phyloP scores from a whole-genome alignment of 306 rosid genomes.

The Ochetophila trinervis region DNA sequence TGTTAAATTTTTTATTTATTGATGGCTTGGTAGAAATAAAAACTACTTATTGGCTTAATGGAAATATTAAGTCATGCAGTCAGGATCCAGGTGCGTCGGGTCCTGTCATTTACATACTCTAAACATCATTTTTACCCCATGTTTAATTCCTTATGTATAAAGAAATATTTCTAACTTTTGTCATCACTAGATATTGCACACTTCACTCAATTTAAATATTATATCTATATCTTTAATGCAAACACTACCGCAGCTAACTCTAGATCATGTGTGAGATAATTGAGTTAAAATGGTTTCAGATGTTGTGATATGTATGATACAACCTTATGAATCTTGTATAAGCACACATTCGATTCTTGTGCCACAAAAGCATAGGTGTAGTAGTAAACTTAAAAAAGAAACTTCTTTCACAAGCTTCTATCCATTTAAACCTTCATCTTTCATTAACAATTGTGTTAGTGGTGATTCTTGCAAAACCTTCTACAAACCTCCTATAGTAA shows the following conservation, averaged over 20 bases:
- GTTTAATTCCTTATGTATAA: background rate
- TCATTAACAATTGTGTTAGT: background rate
- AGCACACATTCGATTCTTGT: background rate
- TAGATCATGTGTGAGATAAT: no score
- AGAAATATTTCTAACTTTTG: background rate
- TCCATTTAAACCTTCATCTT: background rate
- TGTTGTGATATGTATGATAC: background rate
- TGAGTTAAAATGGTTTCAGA: background rate
- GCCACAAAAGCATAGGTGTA: background rate
- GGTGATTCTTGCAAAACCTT: background rate
- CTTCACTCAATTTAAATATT: background rate
- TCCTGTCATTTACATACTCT: background rate
- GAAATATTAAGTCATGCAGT: no score
- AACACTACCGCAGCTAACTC: background rate
- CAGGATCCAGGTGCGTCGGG: no score
- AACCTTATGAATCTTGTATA: background rate
- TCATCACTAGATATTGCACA: background rate
- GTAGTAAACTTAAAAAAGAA: slow-evolving; percentile 11
- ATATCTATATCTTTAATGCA: background rate
- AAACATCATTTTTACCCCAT: background rate
- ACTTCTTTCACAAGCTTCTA: background rate
- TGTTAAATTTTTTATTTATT: no score
- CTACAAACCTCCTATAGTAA: background rate
- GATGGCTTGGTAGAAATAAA: no score
- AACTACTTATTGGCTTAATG: no score